Base-by-base conservation (phyloP, 176 grass and related monocot genomes). In the Triticum turgidum region DNA sequence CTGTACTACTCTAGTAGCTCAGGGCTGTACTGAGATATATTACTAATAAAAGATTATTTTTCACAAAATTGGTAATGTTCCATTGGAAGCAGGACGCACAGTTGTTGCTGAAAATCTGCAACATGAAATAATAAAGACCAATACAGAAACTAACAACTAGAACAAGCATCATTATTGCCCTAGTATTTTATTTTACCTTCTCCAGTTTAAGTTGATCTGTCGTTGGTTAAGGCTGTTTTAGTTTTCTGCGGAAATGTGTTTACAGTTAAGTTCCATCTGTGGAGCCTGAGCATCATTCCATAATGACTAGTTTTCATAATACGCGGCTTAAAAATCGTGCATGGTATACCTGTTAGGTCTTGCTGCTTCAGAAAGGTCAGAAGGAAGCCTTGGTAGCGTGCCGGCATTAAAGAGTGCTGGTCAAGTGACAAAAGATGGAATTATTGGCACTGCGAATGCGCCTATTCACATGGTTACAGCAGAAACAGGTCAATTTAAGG, bases 401-500 rank as follows among this genome's bases (percentile, higher is more conserved):
- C 85, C 80, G 59, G 87, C 90, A 69, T 91, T 94, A 68, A 91
- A 81, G 69, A 88, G 91, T 83, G 90, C 91, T 59, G 92, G 83
- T 73, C 86, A 88, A 85, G 80, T 79, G 17, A 89, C 92, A 34
- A 92, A 99, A 86, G 90, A 99, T 71, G 94, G 94, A 73, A 59
- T 88, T 76, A 87, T 99, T 91, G 94, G 97, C 78, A 99, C 97
- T 87, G 87, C 92, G 73, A 91, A 68, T 67, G 92, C 97, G 20
- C 97, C 97, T 75, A 97, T 97, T 88, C 92, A 97, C 84, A 99
- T 99, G 97, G 94, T 99, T 72, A 97, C 97, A 45, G 92, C 97
- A 79, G 97, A 99, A 88, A 96, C 94, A 32, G 90, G 97, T 56
- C 92, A 97, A 75, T 99, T 99, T 91, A 99, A 99, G 77, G 94